Conservation (phyloP, 129 eudicot species). For the Centaurea solstitialis region DNA sequence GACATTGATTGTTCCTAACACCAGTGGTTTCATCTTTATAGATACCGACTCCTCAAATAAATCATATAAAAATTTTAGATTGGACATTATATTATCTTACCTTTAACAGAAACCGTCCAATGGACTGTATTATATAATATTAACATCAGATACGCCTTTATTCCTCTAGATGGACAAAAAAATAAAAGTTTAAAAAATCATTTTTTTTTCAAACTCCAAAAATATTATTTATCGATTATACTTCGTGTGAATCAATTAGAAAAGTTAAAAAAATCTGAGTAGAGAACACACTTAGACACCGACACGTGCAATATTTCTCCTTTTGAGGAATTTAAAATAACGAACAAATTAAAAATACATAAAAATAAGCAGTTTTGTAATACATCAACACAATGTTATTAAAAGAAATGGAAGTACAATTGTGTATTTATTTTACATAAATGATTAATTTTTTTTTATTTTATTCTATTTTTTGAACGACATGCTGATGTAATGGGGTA, state of each 20-base stretch:
- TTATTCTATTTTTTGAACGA: no score
- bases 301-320: constrained; percentile 37
- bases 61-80: background rate
- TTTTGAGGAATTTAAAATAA: constrained; percentile 22
- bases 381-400: background rate
- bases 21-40: background rate
- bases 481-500: no score
- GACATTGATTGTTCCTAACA: background rate
- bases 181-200: background rate
- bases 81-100: background rate
- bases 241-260: background rate
- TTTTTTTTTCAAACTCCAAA: background rate
- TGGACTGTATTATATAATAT: background rate
- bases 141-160: no score
- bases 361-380: background rate
- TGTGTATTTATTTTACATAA: background rate
- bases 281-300: constrained; percentile 1
- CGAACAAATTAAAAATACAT: background rate
- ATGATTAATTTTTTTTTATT: no score
- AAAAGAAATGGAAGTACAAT: background rate
- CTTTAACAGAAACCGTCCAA: background rate
- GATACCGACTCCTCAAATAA: background rate
- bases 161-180: background rate
- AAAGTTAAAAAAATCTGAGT: background rate
- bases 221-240: no score